These are phyloP conservation scores for Neospora caninum DNA, from an alignment of 169 alveolate species.

Conservation along the genomic window DNA sequence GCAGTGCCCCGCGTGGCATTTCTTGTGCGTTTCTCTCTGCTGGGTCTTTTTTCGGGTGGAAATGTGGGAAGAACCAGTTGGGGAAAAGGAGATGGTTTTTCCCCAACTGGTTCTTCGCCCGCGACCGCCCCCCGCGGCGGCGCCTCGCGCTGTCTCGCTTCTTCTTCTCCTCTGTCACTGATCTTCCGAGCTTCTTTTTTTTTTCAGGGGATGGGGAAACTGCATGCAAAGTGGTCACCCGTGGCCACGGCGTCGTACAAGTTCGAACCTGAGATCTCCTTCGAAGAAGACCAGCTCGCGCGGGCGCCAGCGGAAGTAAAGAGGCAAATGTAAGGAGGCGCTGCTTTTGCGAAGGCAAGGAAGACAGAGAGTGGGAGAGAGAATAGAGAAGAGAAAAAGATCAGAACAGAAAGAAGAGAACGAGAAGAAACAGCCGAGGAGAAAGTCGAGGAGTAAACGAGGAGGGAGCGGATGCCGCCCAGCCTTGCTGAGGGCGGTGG, in stretches of 20 bases:
- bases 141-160: too few relatives aligned
- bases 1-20: too few relatives aligned
- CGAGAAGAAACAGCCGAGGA: background rate
- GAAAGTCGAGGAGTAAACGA: too few relatives aligned
- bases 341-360: background rate
- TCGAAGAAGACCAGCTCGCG: constrained; percentile 21
- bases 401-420: too few relatives aligned
- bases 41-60: too few relatives aligned
- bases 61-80: too few relatives aligned
- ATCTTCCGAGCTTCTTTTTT: background rate
- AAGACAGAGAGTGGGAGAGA: background rate
- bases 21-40: too few relatives aligned
- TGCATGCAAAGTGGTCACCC: constrained; percentile 94
- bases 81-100: too few relatives aligned
- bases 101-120: too few relatives aligned
- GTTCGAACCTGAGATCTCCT: background rate
- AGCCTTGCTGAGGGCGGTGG: too few relatives aligned
- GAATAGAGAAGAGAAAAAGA: background rate
- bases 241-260: constrained; percentile 81
- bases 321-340: constrained; percentile 34
- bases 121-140: too few relatives aligned
- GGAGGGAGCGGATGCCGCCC: too few relatives aligned
- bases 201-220: constrained; percentile 89
- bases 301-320: constrained; percentile 19
- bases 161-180: background rate